Base-by-base conservation (phyloP, 108 stramenopile species). In the Cyclostephanos tholiformis region DNA sequence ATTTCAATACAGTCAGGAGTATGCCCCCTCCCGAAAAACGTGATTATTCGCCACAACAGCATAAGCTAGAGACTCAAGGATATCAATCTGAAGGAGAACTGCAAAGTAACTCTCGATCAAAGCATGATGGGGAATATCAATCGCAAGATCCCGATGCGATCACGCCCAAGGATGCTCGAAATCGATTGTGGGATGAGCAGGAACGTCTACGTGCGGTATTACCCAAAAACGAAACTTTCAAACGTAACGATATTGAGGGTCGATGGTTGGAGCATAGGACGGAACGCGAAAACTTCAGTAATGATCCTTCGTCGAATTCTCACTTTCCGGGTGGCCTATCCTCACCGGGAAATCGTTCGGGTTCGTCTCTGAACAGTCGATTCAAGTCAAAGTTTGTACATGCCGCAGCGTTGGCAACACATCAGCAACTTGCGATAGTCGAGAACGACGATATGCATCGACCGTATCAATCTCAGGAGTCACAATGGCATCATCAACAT, bases 351-450 rank as follows among this genome's bases (percentile, higher is more conserved):
- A 69, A 65, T 55, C 23, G 46, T 17, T 73, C 79, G 20, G 62
- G 72, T 62, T 80, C 79, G 67, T 12, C 72, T 79, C 10, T 13
- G 12, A 27, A 11, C 2, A 38, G 32, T 36, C 61, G 61, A 43
- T 80, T 80, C 79, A 80, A 80, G 67, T 80, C 79, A 19, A 80
- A 80, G 44, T 80, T 73, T 64, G 62, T 80, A 26, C 79, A 71
- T 65, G 79, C 79, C 26, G 79, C 79, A 25, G 79, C 79, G 12
- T 57, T 73, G 58, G 72, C 79, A 6, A 32, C 69, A 43, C 61
- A 71, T 22, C 53, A 77, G 26, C 36, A 55, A 27, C 14, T 14
- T 55, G 51, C 71, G 48, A 63, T 43, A 46, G 23, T 41, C 41
- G 64, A 49, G 6, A 20, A 16, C 8, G 61, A 58, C 41, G 55